These are phyloP conservation scores for Pezicula radicicola DNA, from an alignment of 2,329 filamentous ascomycete species.

Conservation along the genomic window DNA sequence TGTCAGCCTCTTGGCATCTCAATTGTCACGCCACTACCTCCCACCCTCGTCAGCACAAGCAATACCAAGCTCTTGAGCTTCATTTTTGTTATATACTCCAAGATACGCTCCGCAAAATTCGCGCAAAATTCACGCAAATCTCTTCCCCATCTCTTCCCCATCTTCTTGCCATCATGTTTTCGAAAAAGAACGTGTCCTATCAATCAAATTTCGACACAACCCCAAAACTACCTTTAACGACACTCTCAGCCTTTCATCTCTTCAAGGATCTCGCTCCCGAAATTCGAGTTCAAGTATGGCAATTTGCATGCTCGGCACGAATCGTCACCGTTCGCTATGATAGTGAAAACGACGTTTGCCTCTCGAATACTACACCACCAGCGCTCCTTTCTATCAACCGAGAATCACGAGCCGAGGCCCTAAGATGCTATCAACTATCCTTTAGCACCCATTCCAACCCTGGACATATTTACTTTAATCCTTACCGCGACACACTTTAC, in stretches of 20 bases:
- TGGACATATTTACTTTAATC: conserved; percentile 24
- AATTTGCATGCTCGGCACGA: conserved; percentile 18
- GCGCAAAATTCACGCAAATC: no score
- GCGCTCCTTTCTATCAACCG: conserved; percentile 37
- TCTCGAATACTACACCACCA: conserved; percentile 35
- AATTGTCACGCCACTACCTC: no score
- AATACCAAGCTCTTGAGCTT: no score
- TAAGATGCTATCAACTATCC: conserved; percentile 30
- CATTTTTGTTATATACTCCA: no score
- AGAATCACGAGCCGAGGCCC: conserved; percentile 40
- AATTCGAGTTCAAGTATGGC: conserved; percentile 25
- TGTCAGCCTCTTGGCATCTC: no score
- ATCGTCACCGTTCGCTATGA: conserved; percentile 32
- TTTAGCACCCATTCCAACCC: conserved; percentile 31
- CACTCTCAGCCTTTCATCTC: conserved; percentile 16
- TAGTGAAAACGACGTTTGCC: conserved; percentile 32
- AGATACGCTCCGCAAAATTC: no score
- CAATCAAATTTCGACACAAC: not conserved
- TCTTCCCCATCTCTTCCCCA: no score
- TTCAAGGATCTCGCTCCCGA: conserved; percentile 25
- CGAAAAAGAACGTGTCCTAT: no score
- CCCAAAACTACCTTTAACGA: conserved; percentile 5
- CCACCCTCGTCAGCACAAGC: no score
- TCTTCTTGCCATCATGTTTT: no score
- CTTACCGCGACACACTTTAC: conserved; percentile 24